Evolutionary conservation across 1,284 basidiomycete species (phyloP), one percentile per base, ranked within the genome.

Genomic region (Marasmius tenuissimus): DNA sequence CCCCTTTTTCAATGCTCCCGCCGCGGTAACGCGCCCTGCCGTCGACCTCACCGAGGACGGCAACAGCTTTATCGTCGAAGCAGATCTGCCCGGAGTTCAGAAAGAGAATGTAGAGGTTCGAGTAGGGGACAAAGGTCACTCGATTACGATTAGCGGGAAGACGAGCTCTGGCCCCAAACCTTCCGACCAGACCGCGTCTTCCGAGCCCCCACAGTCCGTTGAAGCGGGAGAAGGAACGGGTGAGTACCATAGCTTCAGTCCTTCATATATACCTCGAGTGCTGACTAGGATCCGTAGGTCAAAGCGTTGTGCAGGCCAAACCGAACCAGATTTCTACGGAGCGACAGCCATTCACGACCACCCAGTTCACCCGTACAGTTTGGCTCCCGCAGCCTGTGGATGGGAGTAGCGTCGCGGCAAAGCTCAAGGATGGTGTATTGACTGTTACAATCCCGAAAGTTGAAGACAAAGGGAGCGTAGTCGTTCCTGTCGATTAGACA

Each of bases 41-140:
- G 76, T 92, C 11, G 88, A 92, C 63, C 72, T 92, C 3, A 78
- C 81, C 2, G 91, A 93, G 67, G 82, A 88, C 61, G 84, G 81
- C 3, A 80, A 85, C 71, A 78, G 81, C 51, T 92, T 88, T 67
- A 67, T 91, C 55, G 76, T 93, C 49, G 87, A 91, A 69, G 90
- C 90, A 0, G 91, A 93, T 69, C 70, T 93, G 49, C 91, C 91
- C 8, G 91, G 91, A 0, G 86, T 92, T 20, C 87, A 86, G 74
- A 92, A 88, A 76, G 91, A 92, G 69, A 85, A 92, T 67, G 70
- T 93, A 10, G 83, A 89, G 62, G 82, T 93, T 55, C 81, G 84
- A 16, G 79, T 92, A 63, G 88, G 87, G 8, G 86, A 92, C 61
- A 82, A 81, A 34, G 90, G 89, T 3, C 80, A 84, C 61, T 89